Base-by-base conservation (phyloP, 148 eudicot genomes). In the Camellia lanceoleosa region DNA sequence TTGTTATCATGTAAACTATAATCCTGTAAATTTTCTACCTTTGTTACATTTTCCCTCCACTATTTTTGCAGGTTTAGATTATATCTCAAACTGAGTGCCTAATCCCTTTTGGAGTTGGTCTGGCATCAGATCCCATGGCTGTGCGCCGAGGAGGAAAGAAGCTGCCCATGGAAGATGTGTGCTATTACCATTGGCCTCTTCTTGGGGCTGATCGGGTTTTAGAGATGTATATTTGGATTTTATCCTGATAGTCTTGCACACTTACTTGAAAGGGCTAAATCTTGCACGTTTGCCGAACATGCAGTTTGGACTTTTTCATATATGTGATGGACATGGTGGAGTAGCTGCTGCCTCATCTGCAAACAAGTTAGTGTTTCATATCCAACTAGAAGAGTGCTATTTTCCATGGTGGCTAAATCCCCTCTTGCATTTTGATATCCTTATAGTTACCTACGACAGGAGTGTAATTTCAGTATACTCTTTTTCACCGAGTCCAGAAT, bases 241-340 rank as follows among this genome's bases (percentile, higher is more conserved):
- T 67, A n/a, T 81, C 30, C 19, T 20, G 5, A 56, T 2, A 46
- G 44, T 16, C 68, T 46, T 63, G 15, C 41, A 51, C 52, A 67
- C 38, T 74, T 81, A 4, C 64, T 41, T 4, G 38, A 49, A 43
- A 77, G 41, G 11, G 23, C 77, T 78, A 54, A 30, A 84, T 61
- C 44, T 72, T 60, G 41, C 15, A 59, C 56, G 69, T 16, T 72
- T 67, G 59, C 46, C 71, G 73, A 72, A 61, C 0, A 16, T 82
- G 86, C 94, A 95, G 99, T 92, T 95, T 89, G 99, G 99, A 78
- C 86, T 95, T 69, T 95, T 95, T 84, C 95, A 95, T 79, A 89
- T 95, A 64, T 92, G 95, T 76, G 99, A 95, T 86, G 99, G 99
- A 83, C 99, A 95, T 85, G 97, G 99, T 65, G 99, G 98, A 87